Conservation (phyloP, 306 rosid genomes). For the Benincasa hispida region DNA sequence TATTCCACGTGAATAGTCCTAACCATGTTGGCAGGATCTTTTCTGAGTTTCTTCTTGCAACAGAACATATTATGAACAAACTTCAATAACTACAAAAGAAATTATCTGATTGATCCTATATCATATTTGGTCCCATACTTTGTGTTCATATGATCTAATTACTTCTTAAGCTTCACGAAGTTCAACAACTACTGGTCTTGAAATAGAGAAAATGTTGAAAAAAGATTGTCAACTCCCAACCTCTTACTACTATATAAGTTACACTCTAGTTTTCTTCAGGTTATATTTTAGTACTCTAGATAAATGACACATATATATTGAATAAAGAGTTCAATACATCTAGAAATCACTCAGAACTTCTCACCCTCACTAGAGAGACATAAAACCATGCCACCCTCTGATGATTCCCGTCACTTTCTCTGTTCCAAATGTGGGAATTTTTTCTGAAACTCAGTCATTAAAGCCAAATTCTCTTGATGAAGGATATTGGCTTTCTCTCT, state of each 20-base stretch:
- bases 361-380: not conserved
- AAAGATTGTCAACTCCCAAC: not conserved
- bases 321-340: not conserved
- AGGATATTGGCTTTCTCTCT: conserved; percentile 27
- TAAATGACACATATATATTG: not conserved
- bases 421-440: conserved; percentile 17
- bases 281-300: not conserved
- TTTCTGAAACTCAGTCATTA: conserved; percentile 20
- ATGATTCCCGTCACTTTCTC: conserved; percentile 3
- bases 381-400: not conserved
- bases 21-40: not conserved
- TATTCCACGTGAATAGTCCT: not conserved
- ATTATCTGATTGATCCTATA: not conserved
- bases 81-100: not conserved
- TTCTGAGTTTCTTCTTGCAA: not conserved
- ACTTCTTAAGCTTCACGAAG: not conserved
- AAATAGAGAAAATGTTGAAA: not conserved
- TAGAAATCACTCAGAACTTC: not conserved
- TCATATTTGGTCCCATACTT: not conserved
- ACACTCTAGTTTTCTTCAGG: not conserved
- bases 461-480: conserved; percentile 32
- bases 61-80: not conserved
- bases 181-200: not conserved
- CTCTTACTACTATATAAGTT: not conserved
- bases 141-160: not conserved